Percentiles rank a stretch among this genome's conserved stretches.
These are phyloP conservation scores for Parmelia sp. DNA, from an alignment of 495 filamentous ascomycete genomes.

Conservation along the genomic window DNA sequence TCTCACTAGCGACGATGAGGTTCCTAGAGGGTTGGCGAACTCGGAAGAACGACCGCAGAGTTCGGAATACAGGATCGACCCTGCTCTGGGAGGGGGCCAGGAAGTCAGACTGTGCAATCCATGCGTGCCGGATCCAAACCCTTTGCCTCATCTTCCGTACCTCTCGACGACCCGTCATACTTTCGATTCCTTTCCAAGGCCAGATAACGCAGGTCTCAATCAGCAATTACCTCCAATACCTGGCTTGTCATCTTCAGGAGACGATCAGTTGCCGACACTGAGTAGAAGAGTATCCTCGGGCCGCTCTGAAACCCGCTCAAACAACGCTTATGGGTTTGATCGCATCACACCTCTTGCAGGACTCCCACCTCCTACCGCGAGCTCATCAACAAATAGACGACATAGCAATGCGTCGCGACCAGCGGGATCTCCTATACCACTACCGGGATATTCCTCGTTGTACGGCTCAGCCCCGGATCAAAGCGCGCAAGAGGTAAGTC, in stretches of 20 bases:
- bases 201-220: constrained; percentile 4
- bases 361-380: constrained; percentile 1
- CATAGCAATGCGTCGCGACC: constrained; percentile 13
- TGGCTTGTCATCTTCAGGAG: neutral
- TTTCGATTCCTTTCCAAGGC: constrained; percentile 14
- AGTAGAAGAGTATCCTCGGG: constrained; percentile 9
- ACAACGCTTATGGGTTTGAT: constrained; percentile 11
- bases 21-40: constrained; percentile 15
- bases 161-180: constrained; percentile 6
- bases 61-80: constrained; percentile 38
- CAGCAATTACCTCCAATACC: constrained; percentile 2
- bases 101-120: constrained; percentile 90
- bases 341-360: constrained; percentile 1
- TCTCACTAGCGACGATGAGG: constrained; percentile 38
- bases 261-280: constrained; percentile 3
- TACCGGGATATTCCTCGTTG: constrained; percentile 20
- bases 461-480: constrained; percentile 24
- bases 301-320: constrained; percentile 15
- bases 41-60: constrained; percentile 22
- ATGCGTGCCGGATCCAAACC: constrained; percentile 88
- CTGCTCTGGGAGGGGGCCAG: constrained; percentile 67
- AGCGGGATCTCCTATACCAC: constrained; percentile 5
- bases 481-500: constrained; percentile 24
- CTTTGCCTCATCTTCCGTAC: constrained; percentile 46
- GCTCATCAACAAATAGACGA: constrained; percentile 4